phyloP scores from a whole-genome alignment of 371 early-diverging fungal genomes.

The Apophysomyces elegans region DNA sequence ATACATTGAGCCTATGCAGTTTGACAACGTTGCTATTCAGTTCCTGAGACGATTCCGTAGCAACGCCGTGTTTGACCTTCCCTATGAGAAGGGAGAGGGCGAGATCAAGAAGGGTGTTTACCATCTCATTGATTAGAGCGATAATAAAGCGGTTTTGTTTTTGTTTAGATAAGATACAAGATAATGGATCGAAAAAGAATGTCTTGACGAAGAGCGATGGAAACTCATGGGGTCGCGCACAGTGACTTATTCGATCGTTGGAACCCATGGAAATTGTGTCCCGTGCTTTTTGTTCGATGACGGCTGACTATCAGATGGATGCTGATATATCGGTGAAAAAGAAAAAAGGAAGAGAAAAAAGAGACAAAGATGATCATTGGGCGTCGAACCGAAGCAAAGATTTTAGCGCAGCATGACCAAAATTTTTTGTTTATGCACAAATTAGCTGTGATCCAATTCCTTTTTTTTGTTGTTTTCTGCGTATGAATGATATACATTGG shows the following conservation, averaged over 20 bases:
- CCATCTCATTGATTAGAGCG: conserved; percentile 58
- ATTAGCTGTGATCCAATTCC: background rate
- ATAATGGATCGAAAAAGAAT: background rate
- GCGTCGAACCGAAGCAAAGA: background rate
- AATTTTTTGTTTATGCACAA: background rate
- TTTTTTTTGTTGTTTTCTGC: background rate
- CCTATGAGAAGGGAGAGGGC: conserved; percentile 64
- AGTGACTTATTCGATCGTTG: background rate
- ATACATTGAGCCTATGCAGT: conserved; percentile 76
- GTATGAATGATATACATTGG: conserved; percentile 10
- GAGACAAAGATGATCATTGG: no score
- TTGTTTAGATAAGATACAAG: conserved; percentile 6
- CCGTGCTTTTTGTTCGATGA: background rate
- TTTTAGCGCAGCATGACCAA: background rate
- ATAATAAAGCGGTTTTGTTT: conserved; percentile 12
- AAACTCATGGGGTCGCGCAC: background rate
- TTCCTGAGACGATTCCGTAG: conserved; percentile 85
- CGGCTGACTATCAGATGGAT: conserved; percentile 11
- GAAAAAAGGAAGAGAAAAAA: no score
- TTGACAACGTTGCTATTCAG: conserved; percentile 81
- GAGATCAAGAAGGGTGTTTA: conserved; percentile 63
- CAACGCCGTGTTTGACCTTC: conserved; percentile 67
- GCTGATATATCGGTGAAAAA: background rate
- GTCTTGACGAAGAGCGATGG: background rate
- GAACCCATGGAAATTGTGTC: background rate